These are phyloP conservation scores for Penicillium verrucosum DNA, from an alignment of 2,329 filamentous ascomycete genomes.

Conservation along the genomic window DNA sequence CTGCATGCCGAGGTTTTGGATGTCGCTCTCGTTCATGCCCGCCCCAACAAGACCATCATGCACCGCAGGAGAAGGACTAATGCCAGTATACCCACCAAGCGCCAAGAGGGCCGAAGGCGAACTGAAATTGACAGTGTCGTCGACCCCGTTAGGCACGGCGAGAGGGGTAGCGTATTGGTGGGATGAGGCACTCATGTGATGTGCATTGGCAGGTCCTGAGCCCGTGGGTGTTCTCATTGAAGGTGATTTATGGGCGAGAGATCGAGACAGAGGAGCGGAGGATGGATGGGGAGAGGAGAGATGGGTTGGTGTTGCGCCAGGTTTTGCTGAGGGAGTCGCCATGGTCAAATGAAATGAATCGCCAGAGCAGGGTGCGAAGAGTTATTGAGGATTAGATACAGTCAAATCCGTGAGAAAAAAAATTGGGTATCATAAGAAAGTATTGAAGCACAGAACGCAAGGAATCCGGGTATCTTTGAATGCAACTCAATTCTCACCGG, in stretches of 20 bases:
- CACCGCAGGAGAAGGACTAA: slow-evolving; percentile 40
- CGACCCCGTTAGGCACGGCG: slow-evolving; percentile 34
- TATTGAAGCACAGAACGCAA: slow-evolving; percentile 2
- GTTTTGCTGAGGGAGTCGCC: slow-evolving; percentile 47
- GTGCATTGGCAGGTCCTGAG: slow-evolving; percentile 35
- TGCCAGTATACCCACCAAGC: slow-evolving; percentile 42
- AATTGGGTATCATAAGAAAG: slow-evolving; percentile 5
- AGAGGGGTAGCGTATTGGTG: slow-evolving; percentile 46
- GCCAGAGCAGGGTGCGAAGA: background rate
- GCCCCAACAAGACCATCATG: slow-evolving; percentile 37
- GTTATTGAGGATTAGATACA: background rate
- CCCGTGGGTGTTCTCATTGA: slow-evolving; percentile 45
- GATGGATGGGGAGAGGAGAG: slow-evolving; percentile 45
- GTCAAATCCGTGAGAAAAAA: background rate
- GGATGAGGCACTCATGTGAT: slow-evolving; percentile 36
- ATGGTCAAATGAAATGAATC: slow-evolving; percentile 25
- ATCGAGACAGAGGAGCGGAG: slow-evolving; percentile 38
- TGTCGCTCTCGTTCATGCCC: slow-evolving; percentile 39
- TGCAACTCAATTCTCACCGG: slow-evolving; percentile 8
- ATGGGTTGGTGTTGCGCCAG: slow-evolving; percentile 44
- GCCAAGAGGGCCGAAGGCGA: slow-evolving; percentile 46
- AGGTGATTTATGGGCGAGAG: slow-evolving; percentile 46
- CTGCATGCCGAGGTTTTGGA: slow-evolving; percentile 40
- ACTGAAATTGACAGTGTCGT: slow-evolving; percentile 44
- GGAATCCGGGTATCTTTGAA: slow-evolving; percentile 5